Percentiles rank a stretch among this genome's conserved stretches.
phyloP scores from a whole-genome alignment of 2,329 filamentous ascomycete genomes.

The Colletotrichum tropicale region DNA sequence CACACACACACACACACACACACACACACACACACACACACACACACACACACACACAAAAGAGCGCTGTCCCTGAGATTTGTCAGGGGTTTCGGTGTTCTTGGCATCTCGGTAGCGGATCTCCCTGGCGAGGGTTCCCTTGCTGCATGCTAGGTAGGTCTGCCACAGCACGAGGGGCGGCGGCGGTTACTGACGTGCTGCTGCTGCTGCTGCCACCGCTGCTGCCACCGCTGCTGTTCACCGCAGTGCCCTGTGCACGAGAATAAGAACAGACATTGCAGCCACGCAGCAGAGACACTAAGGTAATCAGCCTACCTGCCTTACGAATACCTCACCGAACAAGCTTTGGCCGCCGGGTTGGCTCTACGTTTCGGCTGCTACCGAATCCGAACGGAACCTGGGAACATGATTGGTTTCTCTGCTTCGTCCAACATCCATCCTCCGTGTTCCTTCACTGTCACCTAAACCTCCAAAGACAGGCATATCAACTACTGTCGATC shows the following conservation, averaged over 20 bases:
- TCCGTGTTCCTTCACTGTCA: neutral
- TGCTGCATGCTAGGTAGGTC: neutral
- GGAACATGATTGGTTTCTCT: neutral
- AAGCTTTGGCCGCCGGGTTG: slow-evolving; percentile 8
- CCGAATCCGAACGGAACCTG: slow-evolving; percentile 4
- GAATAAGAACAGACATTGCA: neutral
- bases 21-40: too few species aligned
- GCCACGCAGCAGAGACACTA: neutral
- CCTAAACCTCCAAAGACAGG: neutral
- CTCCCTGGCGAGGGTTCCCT: neutral
- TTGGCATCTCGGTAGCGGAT: neutral
- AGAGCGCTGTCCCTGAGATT: neutral
- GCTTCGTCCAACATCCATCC: neutral
- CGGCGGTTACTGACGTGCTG: neutral
- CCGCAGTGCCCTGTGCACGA: neutral
- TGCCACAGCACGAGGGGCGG: neutral
- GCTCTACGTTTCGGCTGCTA: slow-evolving; percentile 14
- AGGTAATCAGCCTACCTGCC: neutral
- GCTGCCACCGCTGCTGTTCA: neutral
- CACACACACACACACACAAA: neutral
- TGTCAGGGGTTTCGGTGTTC: slow-evolving; percentile 5
- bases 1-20: too few species aligned
- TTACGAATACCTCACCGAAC: neutral
- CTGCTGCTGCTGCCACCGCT: too few species aligned
- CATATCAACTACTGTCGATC: neutral